Evolutionary conservation across 2,329 filamentous ascomycete species (phyloP), one percentile per base, ranked within the genome.

Genomic region (Exophiala xenobiotica): DNA sequence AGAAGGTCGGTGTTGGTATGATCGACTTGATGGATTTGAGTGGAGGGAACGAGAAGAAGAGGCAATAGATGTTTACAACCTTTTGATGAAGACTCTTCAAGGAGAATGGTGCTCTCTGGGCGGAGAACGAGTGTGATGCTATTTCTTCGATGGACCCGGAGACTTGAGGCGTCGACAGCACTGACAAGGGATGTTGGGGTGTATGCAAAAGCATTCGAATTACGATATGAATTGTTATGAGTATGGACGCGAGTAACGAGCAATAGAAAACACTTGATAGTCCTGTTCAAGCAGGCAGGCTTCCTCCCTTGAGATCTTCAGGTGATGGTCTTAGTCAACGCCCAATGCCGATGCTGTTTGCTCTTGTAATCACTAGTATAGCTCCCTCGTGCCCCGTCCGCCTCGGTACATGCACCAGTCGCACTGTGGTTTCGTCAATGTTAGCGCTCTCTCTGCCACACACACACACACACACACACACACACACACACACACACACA

Each of bases 1-100:
- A 67, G 2, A 59, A 68, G 51, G 66, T 74, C 4, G 73, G 70
- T 1, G 55, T 67, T 11, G 64, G 65, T 2, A 69, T 75, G 41
- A 74, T 75, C 40, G 64, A 70, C 12, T 27, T 60, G 38, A 61
- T 62, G 51, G 60, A 62, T 16, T 23, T 53, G 3, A 40, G 48
- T 20, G 31, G 29, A 7, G 23, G 26, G 18, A 48, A 37, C 23
- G 53, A 51, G 19, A 57, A 50, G 50, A 59, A 61, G 46, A 24
- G 43, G 22, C 50, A 52, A 49, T 40, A 20, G 23, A 5, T 4
- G 8, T 4, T 14, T 35, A 14, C n/a, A n/a, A n/a, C n/a, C n/a
- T n/a, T n/a, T n/a, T n/a, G n/a, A n/a, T n/a, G n/a, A n/a, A n/a
- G n/a, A n/a, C n/a, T n/a, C n/a, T n/a, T n/a, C n/a, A n/a, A n/a